phyloP scores from a whole-genome alignment of 176 grass and related monocot genomes.

The Puccinellia tenuiflora region DNA sequence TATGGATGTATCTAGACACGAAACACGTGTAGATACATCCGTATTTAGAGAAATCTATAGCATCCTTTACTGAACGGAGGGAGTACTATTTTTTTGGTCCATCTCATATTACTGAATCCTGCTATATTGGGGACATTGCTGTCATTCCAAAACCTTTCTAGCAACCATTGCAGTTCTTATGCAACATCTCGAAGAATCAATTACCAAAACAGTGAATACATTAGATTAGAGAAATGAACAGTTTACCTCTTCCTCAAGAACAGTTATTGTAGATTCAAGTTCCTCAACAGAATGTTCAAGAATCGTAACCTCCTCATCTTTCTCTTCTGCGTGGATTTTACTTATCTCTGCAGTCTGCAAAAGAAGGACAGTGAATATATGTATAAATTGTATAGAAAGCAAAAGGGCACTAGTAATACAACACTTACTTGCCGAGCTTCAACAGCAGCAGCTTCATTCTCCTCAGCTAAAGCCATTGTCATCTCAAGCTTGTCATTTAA shows the following conservation, averaged over 20 bases:
- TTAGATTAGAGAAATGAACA: constrained; percentile 10
- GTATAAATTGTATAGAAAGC: constrained; percentile 3
- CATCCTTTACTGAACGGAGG: too few species aligned
- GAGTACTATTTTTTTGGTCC: too few species aligned
- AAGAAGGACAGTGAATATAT: constrained; percentile 20
- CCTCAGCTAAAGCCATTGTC: constrained; percentile 76
- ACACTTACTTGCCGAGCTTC: constrained; percentile 72
- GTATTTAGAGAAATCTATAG: too few species aligned
- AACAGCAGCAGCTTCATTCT: constrained; percentile 79
- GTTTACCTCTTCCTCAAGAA: constrained; percentile 69
- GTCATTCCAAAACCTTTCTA: neutral
- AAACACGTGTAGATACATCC: too few species aligned
- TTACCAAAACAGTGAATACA: neutral
- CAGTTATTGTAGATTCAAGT: constrained; percentile 82
- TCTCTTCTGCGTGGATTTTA: constrained; percentile 73
- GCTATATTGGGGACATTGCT: neutral
- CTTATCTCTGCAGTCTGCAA: constrained; percentile 63
- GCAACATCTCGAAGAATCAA: neutral
- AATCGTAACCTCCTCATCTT: constrained; percentile 84
- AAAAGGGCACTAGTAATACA: neutral
- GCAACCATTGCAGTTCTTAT: neutral
- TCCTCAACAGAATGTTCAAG: constrained; percentile 75
- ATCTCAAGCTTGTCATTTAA: constrained; percentile 69
- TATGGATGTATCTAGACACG: too few species aligned
- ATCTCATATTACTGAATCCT: neutral